Percentiles rank a stretch among this genome's conserved stretches.
Conservation (phyloP, 225 moss, liverwort and hornwort genomes). For the Bryoerythrophyllum caledonicum region DNA sequence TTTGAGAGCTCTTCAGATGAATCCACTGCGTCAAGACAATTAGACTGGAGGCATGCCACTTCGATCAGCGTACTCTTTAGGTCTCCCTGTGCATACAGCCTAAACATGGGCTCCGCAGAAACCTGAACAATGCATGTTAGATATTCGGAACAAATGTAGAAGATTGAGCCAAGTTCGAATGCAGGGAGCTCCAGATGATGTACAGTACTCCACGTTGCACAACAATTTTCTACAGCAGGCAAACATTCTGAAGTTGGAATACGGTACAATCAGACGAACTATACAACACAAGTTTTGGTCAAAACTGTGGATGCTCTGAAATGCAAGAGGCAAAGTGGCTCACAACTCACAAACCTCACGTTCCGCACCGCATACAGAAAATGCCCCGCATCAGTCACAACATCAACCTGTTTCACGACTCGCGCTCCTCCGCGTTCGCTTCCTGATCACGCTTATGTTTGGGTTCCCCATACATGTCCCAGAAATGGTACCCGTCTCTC, state of each 20-base stretch:
- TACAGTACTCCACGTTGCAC: neutral
- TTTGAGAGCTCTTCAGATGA: neutral
- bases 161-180: neutral
- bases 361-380: neutral
- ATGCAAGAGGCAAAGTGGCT: neutral
- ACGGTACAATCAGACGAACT: neutral
- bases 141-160: neutral
- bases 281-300: neutral
- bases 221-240: neutral
- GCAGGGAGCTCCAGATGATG: neutral
- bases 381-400: neutral
- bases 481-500: constrained; percentile 54
- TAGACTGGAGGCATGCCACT: neutral
- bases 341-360: constrained; percentile 16
- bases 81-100: too few relatives aligned
- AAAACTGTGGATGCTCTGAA: neutral
- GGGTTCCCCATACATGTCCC: constrained; percentile 54
- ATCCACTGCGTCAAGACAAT: neutral
- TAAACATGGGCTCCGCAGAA: neutral
- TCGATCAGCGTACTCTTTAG: neutral
- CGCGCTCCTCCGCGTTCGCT: constrained; percentile 7
- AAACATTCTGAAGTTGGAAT: neutral
- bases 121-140: constrained; percentile 5
- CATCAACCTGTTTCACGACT: constrained; percentile 7
- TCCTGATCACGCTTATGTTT: constrained; percentile 43